A percentile compares a stretch with the other conserved stretches of the same genome.
Evolutionary conservation across 805 yeast genomes (phyloP).

Genomic region (Yamadazyma olivae): DNA sequence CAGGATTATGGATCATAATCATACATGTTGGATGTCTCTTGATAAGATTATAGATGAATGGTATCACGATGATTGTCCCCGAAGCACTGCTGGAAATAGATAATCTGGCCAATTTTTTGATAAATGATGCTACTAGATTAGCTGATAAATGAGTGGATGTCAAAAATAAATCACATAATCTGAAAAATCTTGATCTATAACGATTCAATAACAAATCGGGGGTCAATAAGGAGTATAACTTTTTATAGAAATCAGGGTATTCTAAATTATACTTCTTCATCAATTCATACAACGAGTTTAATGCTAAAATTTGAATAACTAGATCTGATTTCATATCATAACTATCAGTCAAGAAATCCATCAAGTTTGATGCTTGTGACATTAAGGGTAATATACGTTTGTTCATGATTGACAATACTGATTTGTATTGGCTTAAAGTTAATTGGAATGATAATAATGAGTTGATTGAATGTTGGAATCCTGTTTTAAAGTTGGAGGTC

Average conservation of each 20-base stretch:
- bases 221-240: slow-evolving; percentile 77
- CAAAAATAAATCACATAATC: slow-evolving; percentile 81
- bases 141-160: slow-evolving; percentile 86
- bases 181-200: slow-evolving; percentile 82
- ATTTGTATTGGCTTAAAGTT: slow-evolving; percentile 60
- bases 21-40: slow-evolving; percentile 94
- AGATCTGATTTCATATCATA: slow-evolving; percentile 49
- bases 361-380: slow-evolving; percentile 73
- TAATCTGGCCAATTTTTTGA: slow-evolving; percentile 75
- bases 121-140: slow-evolving; percentile 80
- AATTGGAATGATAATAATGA: slow-evolving; percentile 49
- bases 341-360: slow-evolving; percentile 93
- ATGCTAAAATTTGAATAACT: slow-evolving; percentile 68
- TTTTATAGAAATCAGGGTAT: slow-evolving; percentile 84
- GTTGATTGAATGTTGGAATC: slow-evolving; percentile 71
- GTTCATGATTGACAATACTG: slow-evolving; percentile 68
- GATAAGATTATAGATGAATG: slow-evolving; percentile 86
- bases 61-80: slow-evolving; percentile 81
- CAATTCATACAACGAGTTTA: slow-evolving; percentile 83
- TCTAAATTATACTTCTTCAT: slow-evolving; percentile 83
- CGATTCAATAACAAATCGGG: slow-evolving; percentile 72
- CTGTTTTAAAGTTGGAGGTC: slow-evolving; percentile 48
- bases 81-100: slow-evolving; percentile 80
- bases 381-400: slow-evolving; percentile 80
- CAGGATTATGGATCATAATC: slow-evolving; percentile 69